Conservation (phyloP, 2,329 filamentous ascomycete genomes). For the Colletotrichum tabaci region DNA sequence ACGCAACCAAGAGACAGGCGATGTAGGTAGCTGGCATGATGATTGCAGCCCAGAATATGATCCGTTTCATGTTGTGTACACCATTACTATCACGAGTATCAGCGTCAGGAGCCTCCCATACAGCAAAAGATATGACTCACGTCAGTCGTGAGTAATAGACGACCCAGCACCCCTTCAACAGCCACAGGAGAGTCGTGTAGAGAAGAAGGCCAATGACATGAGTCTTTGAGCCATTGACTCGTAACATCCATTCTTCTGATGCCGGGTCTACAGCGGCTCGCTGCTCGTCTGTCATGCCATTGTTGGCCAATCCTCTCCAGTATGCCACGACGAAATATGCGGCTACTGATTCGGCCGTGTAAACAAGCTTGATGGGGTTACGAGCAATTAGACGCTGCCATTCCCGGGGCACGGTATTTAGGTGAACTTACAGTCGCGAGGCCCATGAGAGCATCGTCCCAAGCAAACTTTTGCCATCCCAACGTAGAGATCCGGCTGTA, state of each 20-base stretch:
- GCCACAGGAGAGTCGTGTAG: conserved; percentile 66
- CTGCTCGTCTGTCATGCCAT: conserved; percentile 64
- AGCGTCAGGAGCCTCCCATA: not conserved
- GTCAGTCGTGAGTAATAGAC: conserved; percentile 67
- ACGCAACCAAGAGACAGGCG: conserved; percentile 52
- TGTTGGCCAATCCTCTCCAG: conserved; percentile 63
- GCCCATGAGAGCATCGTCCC: conserved; percentile 40
- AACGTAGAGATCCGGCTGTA: conserved; percentile 31
- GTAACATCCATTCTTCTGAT: conserved; percentile 46
- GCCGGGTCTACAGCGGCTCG: conserved; percentile 57
- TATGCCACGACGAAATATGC: conserved; percentile 56
- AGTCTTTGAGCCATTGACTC: conserved; percentile 67
- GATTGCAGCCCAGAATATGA: conserved; percentile 28
- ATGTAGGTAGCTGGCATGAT: conserved; percentile 32
- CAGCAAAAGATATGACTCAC: conserved; percentile 46
- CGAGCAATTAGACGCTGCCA: not conserved
- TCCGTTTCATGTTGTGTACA: conserved; percentile 26
- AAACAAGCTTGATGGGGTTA: not conserved
- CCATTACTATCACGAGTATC: conserved; percentile 1
- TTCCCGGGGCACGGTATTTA: too few species aligned
- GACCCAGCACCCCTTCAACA: conserved; percentile 66
- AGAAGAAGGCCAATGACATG: conserved; percentile 66
- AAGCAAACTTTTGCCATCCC: conserved; percentile 27
- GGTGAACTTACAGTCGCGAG: conserved; percentile 24
- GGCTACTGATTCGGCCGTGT: conserved; percentile 46